These are phyloP conservation scores for Tilletia setariae DNA, from an alignment of 1,284 basidiomycete species.

Conservation along the genomic window DNA sequence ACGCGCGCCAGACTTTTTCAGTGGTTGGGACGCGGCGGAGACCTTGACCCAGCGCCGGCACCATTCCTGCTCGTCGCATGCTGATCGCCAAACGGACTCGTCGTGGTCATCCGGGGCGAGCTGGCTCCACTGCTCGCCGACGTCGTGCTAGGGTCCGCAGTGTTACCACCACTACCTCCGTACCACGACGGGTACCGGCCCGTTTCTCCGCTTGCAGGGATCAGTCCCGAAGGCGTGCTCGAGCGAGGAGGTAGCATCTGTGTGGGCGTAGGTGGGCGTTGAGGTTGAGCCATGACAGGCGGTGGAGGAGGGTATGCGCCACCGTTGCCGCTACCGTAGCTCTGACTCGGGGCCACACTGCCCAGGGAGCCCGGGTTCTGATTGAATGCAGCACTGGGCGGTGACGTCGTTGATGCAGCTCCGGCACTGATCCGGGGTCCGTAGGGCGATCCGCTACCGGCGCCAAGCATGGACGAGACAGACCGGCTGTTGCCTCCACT, in stretches of 20 bases:
- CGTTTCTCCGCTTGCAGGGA: background rate
- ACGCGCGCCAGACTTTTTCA: too few relatives aligned
- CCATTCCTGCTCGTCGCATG: background rate
- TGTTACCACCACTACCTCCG: background rate
- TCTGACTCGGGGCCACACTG: background rate
- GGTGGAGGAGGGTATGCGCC: background rate
- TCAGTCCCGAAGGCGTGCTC: background rate
- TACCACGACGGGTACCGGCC: conserved; percentile 14
- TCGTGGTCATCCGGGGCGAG: background rate
- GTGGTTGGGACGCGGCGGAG: background rate
- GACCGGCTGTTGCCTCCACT: background rate
- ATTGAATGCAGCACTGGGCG: background rate
- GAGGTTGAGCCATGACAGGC: background rate
- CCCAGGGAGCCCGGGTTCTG: background rate
- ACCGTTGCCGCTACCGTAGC: background rate
- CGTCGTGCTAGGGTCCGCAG: background rate
- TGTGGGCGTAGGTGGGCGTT: conserved; percentile 2
- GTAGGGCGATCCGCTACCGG: background rate
- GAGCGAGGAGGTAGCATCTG: background rate
- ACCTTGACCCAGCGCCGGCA: background rate
- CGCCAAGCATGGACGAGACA: background rate
- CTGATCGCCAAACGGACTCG: conserved; percentile 11
- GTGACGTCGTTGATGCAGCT: background rate
- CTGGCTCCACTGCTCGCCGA: background rate
- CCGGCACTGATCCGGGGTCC: background rate